Conservation (phyloP, 768 basidiomycete genomes). For the Hericium rajendrae region DNA sequence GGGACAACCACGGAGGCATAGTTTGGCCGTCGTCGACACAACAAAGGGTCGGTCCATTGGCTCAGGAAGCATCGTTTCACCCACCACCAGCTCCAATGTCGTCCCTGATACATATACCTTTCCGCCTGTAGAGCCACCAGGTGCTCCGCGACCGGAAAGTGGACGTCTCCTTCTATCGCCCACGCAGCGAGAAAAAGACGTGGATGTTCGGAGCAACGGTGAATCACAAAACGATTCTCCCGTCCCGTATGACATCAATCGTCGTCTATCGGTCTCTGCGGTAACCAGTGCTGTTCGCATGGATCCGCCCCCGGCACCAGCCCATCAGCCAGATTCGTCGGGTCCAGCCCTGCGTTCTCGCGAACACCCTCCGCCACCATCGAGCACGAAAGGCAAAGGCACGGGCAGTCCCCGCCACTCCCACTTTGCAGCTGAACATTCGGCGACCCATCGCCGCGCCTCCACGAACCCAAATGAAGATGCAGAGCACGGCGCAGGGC, state of each 20-base stretch:
- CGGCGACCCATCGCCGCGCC: not conserved
- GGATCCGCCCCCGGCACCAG: slow-evolving; percentile 26
- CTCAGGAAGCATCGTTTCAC: not conserved
- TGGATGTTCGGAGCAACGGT: slow-evolving; percentile 26
- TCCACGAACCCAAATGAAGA: not conserved
- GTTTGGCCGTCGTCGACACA: slow-evolving; percentile 11
- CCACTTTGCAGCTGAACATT: not conserved
- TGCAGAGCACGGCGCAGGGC: not conserved
- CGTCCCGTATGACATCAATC: slow-evolving; percentile 37
- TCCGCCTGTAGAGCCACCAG: slow-evolving; percentile 9
- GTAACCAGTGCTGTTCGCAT: slow-evolving; percentile 24
- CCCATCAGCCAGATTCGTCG: not conserved
- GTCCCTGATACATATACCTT: slow-evolving; percentile 13
- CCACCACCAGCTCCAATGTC: not conserved
- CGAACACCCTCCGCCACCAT: not conserved
- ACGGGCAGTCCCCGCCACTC: not conserved
- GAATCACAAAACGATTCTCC: slow-evolving; percentile 36
- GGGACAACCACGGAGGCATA: slow-evolving; percentile 13
- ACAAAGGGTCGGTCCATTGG: slow-evolving; percentile 1
- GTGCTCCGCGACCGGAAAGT: not conserved
- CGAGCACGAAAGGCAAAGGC: not conserved
- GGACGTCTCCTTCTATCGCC: slow-evolving; percentile 15
- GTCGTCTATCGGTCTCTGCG: slow-evolving; percentile 41
- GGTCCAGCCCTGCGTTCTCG: not conserved
- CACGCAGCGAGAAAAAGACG: slow-evolving; percentile 24